Percentiles rank a stretch among this genome's conserved stretches.
Conservation (phyloP, 768 basidiomycete species). For the Tremella fuciformis region DNA sequence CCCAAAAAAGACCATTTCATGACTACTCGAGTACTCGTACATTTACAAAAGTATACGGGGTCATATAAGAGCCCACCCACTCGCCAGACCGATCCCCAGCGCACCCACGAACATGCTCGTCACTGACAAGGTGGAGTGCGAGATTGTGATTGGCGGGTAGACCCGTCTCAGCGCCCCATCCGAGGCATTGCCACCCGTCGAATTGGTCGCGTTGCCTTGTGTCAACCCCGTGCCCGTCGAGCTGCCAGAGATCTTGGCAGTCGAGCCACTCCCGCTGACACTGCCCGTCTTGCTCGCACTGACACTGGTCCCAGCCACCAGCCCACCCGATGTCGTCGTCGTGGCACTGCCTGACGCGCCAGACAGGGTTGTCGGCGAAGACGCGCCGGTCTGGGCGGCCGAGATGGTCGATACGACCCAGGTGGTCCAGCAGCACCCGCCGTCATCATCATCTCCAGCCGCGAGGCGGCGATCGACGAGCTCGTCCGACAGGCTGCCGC, state of each 20-base stretch:
- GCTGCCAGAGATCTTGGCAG: background rate
- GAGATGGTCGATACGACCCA: constrained; percentile 18
- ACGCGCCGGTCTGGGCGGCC: no score
- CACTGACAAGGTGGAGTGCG: background rate
- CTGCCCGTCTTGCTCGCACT: background rate
- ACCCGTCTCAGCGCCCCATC: background rate
- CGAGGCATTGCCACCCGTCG: constrained; percentile 1
- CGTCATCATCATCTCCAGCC: constrained; percentile 12
- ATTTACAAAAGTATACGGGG: no score
- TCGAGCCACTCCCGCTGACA: background rate
- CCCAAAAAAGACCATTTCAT: no score
- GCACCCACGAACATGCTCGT: background rate
- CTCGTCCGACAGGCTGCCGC: constrained; percentile 1
- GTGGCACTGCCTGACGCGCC: background rate
- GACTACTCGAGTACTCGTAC: no score
- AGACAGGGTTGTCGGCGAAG: background rate
- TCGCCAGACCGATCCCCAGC: background rate
- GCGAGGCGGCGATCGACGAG: no score
- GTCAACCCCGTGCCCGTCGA: background rate
- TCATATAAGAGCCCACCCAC: constrained; percentile 3
- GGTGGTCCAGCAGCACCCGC: constrained; percentile 45
- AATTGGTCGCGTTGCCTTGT: constrained; percentile 1
- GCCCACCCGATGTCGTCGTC: background rate
- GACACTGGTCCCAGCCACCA: background rate
- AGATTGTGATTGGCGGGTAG: background rate